Evolutionary conservation across 805 yeast species (phyloP).

Genomic region (Suhomyces kilbournensis): DNA sequence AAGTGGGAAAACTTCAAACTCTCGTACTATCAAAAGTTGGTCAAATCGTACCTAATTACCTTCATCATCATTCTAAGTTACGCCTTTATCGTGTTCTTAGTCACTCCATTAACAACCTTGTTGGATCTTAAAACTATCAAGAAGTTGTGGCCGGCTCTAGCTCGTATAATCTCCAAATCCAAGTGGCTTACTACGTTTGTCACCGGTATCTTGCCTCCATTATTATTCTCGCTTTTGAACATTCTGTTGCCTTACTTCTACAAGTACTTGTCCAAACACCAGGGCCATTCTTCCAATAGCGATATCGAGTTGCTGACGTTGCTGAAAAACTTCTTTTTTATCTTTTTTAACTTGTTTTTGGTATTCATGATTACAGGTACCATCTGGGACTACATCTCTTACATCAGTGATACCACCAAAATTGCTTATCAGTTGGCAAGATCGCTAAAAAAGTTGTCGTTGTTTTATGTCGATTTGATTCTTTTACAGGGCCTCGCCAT

Average conservation of each 20-base stretch:
- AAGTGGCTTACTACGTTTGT: slow-evolving; percentile 53
- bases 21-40: slow-evolving; percentile 34
- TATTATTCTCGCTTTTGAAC: slow-evolving; percentile 54
- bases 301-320: slow-evolving; percentile 58
- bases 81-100: slow-evolving; percentile 52
- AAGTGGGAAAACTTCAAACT: slow-evolving; percentile 46
- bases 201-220: slow-evolving; percentile 61
- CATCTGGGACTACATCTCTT: slow-evolving; percentile 55
- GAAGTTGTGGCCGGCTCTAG: slow-evolving; percentile 58
- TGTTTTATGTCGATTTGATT: slow-evolving; percentile 59
- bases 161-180: slow-evolving; percentile 49
- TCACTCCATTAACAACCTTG: slow-evolving; percentile 55
- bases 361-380: slow-evolving; percentile 64
- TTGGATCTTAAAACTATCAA: slow-evolving; percentile 54
- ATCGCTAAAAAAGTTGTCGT: slow-evolving; percentile 49
- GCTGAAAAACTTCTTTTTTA: slow-evolving; percentile 57
- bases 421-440: slow-evolving; percentile 55
- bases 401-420: slow-evolving; percentile 56
- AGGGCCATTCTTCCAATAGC: slow-evolving; percentile 55
- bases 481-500: slow-evolving; percentile 67
- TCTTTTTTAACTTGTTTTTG: slow-evolving; percentile 58
- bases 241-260: slow-evolving; percentile 54
- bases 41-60: slow-evolving; percentile 41
- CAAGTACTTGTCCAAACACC: slow-evolving; percentile 46
- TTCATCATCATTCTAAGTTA: slow-evolving; percentile 47